Evolutionary conservation across 2,329 filamentous ascomycete genomes (phyloP).

Genomic region (Fusarium sambucinum): DNA sequence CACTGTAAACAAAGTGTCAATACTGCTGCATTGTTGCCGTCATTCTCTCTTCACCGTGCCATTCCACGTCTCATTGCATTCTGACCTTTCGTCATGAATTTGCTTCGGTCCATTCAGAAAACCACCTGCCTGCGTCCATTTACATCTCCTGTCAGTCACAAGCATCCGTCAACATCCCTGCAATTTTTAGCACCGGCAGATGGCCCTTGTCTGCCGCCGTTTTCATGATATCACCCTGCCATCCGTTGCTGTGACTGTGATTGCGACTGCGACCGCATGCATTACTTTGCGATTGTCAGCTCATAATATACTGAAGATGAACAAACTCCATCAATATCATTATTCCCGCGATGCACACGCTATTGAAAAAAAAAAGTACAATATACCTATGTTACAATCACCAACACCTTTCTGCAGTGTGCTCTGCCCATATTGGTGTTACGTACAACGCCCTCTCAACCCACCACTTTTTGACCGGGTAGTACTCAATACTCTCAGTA

Average conservation of each 20-base stretch:
- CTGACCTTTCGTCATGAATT: constrained; percentile 25
- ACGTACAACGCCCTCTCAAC: neutral
- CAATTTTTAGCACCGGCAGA: constrained; percentile 32
- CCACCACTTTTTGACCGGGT: neutral
- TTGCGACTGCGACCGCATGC: constrained; percentile 1
- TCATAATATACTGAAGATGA: neutral
- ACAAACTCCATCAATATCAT: neutral
- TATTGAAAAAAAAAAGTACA: neutral
- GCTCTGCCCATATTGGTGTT: neutral
- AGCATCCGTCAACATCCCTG: constrained; percentile 18
- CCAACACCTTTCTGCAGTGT: neutral
- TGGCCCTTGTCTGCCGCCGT: constrained; percentile 28
- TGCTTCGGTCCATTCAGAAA: constrained; percentile 10
- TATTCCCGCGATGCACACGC: neutral
- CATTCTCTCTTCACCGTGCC: constrained; percentile 23
- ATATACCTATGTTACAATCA: neutral
- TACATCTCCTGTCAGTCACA: constrained; percentile 17
- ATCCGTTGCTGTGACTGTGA: constrained; percentile 2
- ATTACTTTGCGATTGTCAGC: constrained; percentile 4
- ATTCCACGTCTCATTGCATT: constrained; percentile 37
- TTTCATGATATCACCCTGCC: constrained; percentile 32
- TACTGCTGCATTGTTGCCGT: constrained; percentile 10
- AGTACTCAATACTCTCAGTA: constrained; percentile 16
- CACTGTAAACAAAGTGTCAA: neutral
- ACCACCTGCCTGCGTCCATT: constrained; percentile 10